Evolutionary conservation across 352 stramenopile species (phyloP).

Genomic region (Phytophthora colocasiae): DNA sequence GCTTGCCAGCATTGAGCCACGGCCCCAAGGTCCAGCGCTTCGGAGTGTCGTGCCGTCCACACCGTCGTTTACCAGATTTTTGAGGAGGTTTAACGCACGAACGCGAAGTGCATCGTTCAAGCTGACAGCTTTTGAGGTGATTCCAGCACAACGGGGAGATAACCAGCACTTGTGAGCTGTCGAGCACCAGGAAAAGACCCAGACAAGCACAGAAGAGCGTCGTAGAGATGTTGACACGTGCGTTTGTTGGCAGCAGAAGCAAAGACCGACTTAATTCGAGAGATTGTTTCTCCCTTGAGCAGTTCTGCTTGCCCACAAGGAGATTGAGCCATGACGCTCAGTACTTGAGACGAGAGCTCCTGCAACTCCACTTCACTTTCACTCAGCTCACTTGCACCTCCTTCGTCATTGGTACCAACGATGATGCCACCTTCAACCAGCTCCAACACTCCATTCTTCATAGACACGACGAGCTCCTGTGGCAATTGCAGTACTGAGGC

Average conservation of each 20-base stretch:
- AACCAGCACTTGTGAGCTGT: conserved; percentile 53
- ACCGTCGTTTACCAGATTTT: conserved; percentile 74
- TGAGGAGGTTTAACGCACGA: conserved; percentile 64
- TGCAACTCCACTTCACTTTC: conserved; percentile 51
- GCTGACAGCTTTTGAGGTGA: conserved; percentile 46
- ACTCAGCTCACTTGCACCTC: conserved; percentile 5
- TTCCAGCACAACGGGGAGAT: conserved; percentile 59
- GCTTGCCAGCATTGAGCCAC: conserved; percentile 52
- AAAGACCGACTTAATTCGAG: conserved; percentile 59
- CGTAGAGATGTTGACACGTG: conserved; percentile 58
- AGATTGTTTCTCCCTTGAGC: conserved; percentile 46
- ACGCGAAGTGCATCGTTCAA: conserved; percentile 47
- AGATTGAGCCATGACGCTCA: conserved; percentile 65
- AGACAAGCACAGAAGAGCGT: conserved; percentile 53
- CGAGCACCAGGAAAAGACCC: conserved; percentile 56
- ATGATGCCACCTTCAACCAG: conserved; percentile 50
- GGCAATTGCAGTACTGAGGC: conserved; percentile 63
- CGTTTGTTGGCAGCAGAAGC: conserved; percentile 27
- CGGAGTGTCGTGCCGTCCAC: conserved; percentile 51
- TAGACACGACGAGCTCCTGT: conserved; percentile 66
- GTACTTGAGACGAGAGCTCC: conserved; percentile 55
- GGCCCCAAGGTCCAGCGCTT: conserved; percentile 60
- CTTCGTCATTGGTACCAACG: conserved; percentile 5
- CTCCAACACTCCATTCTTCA: conserved; percentile 65
- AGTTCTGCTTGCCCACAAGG: conserved; percentile 48